Evolutionary conservation across 108 stramenopile genomes (phyloP), one percentile per base, ranked within the genome.

Genomic region (Cyclotella cryptica): DNA sequence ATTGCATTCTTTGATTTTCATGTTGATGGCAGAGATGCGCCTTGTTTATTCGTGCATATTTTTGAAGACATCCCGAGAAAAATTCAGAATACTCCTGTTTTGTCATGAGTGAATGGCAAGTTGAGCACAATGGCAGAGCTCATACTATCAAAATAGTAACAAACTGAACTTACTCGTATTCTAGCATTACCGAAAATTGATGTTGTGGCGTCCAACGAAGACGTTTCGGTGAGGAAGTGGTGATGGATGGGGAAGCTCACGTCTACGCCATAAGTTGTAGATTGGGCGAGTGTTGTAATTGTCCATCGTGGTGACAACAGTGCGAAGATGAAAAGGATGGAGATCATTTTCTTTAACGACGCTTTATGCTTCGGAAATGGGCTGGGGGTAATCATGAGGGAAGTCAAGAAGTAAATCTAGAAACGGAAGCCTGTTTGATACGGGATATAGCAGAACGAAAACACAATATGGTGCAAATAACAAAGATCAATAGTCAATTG

Each of bases 241-340:
- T 66, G 26, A 53, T 83, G 82, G 46, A 83, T 74, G 12, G 82
- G 82, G 55, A 77, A 83, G 51, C 77, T 78, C 0, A 59, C 64
- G 44, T 83, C 82, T 0, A 83, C 77, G 29, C 82, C 82, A 49
- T 63, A 78, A 12, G 0, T 35, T 35, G 35, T 13, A 10, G 29
- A 30, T 15, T 61, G 14, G 30, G 35, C 30, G 12, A 30, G 2
- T 17, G 35, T 15, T 39, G 35, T 12, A 3, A n/a, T 30, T 14
- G 13, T 61, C 13, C 30, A 39, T 35, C 4, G 35, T 61, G 30
- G 3, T n/a, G 60, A 61, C 1, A 39, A 4, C 2, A 61, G 12
- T 13, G 60, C 29, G 35, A 39, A 3, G 47, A n/a, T 49, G 35
- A 2, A 61, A 30, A 61, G 8, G 3, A 24, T 57, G 15, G 47